Conservation (phyloP, 2,329 filamentous ascomycete genomes). For the Dothiorella sarmentorum region DNA sequence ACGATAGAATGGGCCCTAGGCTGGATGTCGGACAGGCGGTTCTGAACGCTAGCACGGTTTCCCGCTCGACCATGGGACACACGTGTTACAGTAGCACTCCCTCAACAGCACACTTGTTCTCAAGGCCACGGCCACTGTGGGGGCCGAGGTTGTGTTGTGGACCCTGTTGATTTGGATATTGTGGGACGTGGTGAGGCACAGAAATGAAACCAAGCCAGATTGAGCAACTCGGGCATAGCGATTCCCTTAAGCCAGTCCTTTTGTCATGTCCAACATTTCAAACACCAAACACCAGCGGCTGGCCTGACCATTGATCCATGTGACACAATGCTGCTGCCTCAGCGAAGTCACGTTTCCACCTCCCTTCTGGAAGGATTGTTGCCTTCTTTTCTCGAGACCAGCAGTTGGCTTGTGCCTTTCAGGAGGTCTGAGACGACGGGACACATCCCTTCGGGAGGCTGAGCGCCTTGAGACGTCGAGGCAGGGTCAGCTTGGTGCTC, state of each 20-base stretch:
- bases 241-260: background rate
- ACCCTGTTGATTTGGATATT: background rate
- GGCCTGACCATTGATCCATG: background rate
- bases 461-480: background rate
- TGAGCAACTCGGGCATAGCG: background rate
- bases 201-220: background rate
- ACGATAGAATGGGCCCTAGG: background rate
- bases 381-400: background rate
- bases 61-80: background rate
- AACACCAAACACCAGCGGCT: background rate
- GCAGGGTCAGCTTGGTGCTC: background rate
- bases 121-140: background rate
- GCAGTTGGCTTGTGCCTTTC: conserved; percentile 10
- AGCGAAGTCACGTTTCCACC: background rate
- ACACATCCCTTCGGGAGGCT: too few relatives aligned
- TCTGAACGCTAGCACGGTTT: background rate
- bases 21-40: background rate
- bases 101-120: background rate
- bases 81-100: background rate
- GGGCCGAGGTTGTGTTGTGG: background rate
- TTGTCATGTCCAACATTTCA: background rate
- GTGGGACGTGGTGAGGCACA: background rate
- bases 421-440: background rate
- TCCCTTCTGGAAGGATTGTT: conserved; percentile 2
- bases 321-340: background rate